phyloP scores from a whole-genome alignment of 441 rosid genomes.

The Monsonia emarginata region DNA sequence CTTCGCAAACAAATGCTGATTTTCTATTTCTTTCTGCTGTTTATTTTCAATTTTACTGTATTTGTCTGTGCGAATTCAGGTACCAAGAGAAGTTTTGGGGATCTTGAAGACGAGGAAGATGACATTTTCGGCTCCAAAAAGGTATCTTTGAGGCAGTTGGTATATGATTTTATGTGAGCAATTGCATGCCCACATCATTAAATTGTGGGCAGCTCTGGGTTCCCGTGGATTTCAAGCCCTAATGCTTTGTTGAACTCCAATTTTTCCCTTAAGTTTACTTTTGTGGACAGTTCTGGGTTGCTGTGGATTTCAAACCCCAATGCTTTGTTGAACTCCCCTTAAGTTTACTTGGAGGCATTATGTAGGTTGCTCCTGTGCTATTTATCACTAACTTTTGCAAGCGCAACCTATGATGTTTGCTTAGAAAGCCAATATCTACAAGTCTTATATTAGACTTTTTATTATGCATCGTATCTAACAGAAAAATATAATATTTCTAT shows the following conservation, averaged over 20 bases:
- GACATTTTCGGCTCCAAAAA: conserved; percentile 74
- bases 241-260: background rate
- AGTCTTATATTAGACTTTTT: background rate
- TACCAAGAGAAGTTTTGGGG: conserved; percentile 69
- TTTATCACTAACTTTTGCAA: background rate
- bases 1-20: background rate
- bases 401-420: background rate
- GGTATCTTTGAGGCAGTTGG: conserved; percentile 25
- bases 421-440: background rate
- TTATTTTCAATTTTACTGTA: background rate
- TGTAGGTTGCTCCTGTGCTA: background rate
- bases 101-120: conserved; percentile 86
- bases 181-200: background rate
- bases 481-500: no score
- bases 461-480: no score
- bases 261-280: no score
- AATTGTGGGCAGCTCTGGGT: background rate
- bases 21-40: background rate
- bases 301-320: conserved; percentile 4
- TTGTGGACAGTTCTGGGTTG: conserved; percentile 1
- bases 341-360: background rate
- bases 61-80: conserved; percentile 28
- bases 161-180: background rate
- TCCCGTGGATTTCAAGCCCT: conserved; percentile 2
- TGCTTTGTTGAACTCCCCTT: background rate